Evolutionary conservation across 2,329 filamentous ascomycete genomes (phyloP).

Genomic region (Ploettnerulaceae sp.): DNA sequence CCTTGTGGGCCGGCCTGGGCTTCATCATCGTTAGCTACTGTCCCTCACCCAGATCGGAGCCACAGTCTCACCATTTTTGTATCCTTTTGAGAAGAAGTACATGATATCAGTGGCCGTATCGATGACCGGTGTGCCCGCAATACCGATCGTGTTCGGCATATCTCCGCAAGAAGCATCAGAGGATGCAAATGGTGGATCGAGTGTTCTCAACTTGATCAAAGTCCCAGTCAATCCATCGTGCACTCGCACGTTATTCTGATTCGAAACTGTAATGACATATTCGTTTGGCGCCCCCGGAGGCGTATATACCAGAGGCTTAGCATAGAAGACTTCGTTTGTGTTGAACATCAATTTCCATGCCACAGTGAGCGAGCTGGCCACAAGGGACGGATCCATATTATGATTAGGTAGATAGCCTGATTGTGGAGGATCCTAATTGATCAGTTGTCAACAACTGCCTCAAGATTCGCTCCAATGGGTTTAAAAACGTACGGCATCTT

Average conservation of each 20-base stretch:
- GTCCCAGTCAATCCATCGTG: constrained; percentile 50
- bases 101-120: constrained; percentile 21
- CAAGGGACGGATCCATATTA: constrained; percentile 12
- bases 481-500: constrained; percentile 6
- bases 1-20: constrained; percentile 8
- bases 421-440: constrained; percentile 12
- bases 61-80: constrained; percentile 10
- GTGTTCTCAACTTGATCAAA: constrained; percentile 43
- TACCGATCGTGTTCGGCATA: constrained; percentile 21
- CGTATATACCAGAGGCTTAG: constrained; percentile 49
- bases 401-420: constrained; percentile 19
- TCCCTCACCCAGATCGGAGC: neutral
- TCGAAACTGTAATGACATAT: constrained; percentile 51
- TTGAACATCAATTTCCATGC: constrained; percentile 15
- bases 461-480: neutral
- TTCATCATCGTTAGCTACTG: constrained; percentile 1
- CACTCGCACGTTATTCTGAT: constrained; percentile 54
- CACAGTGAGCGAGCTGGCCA: neutral
- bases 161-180: constrained; percentile 15
- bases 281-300: constrained; percentile 41
- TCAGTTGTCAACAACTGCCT: neutral
- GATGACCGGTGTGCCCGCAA: constrained; percentile 21
- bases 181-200: constrained; percentile 42
- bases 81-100: constrained; percentile 24
- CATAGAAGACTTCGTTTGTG: constrained; percentile 37